Base-by-base conservation (phyloP, 192 early-diverging fungal genomes). In the Glomus cerebriforme region DNA sequence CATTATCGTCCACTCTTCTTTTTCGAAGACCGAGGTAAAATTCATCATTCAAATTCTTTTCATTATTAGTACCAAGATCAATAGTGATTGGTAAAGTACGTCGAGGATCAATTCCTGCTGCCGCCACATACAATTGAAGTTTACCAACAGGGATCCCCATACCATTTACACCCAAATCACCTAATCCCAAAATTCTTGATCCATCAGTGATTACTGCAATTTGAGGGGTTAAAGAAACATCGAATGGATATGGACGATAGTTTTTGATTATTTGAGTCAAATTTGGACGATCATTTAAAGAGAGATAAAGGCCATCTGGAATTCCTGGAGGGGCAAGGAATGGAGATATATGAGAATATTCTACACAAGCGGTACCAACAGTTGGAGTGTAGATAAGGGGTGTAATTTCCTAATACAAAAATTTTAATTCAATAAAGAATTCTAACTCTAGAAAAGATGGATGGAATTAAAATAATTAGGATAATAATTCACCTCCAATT, bases 101-200 rank as follows among this genome's bases (percentile, higher is more conserved):
- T 75, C 89, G 79, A 75, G 96, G 97, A 79, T 96, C 90, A 67
- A 99, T 90, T 59, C 96, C 96, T 22, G 90, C 93, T 62, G 90
- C 94, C 12, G 91, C 93, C 8, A 95, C 92, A 77, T 97, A 98
- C 34, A 99, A 89, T 78, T 95, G 95, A 45, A 99, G 92, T 83
- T 97, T 99, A 82, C 96, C 96, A 35, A 97, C 92, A 22, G 95
- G 94, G 79, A 99, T 99, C 64, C 96, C 95, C 92, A 97, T 95
- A 54, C 97, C 97, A 83, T 95, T 95, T 66, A 97, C 91, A 81
- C 97, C 97, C 43, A 96, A 89, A 82, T 98, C 97, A 70, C 97
- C 97, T 29, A 97, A 89, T 27, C 97, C 97, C 54, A 99, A 87
- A 79, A 99, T 97, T 75, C 96, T 91, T 34, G 93, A 95, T 32